These are phyloP conservation scores for Lathyrus tuberosus DNA, from an alignment of 306 rosid genomes.

Conservation along the genomic window DNA sequence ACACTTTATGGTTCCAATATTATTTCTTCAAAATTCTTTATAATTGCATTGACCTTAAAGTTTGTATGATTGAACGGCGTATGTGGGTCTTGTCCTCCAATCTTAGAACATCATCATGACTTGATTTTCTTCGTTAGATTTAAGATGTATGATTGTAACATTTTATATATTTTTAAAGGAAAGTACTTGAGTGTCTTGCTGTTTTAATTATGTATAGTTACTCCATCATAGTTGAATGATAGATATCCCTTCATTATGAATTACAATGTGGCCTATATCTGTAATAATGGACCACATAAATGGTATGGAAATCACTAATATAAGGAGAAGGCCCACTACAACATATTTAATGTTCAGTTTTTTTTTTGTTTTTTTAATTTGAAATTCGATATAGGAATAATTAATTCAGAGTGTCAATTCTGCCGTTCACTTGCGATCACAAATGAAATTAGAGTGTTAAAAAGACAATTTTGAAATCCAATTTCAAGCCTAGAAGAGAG, in stretches of 20 bases:
- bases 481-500: no score
- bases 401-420: no score
- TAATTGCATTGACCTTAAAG: slow-evolving; percentile 71
- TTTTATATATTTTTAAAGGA: slow-evolving; percentile 44
- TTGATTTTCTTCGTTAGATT: slow-evolving; percentile 45
- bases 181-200: slow-evolving; percentile 51
- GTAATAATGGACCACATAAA: slow-evolving; percentile 16
- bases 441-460: no score
- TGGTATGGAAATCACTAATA: no score
- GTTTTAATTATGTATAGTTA: slow-evolving; percentile 51
- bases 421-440: no score
- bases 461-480: no score
- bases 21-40: slow-evolving; percentile 38
- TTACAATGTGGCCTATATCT: slow-evolving; percentile 43
- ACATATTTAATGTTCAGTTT: no score
- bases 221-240: slow-evolving; percentile 65
- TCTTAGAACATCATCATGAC: slow-evolving; percentile 58
- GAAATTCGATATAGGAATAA: no score
- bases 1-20: slow-evolving; percentile 43
- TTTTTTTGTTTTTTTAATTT: no score
- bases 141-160: slow-evolving; percentile 40
- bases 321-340: no score
- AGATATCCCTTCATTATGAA: slow-evolving; percentile 39
- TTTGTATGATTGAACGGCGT: slow-evolving; percentile 76
- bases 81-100: slow-evolving; percentile 62